A percentile compares a stretch with the other conserved stretches of the same genome.
phyloP scores from a whole-genome alignment of 2,329 filamentous ascomycete genomes.

The Ceratocystis lukuohia region DNA sequence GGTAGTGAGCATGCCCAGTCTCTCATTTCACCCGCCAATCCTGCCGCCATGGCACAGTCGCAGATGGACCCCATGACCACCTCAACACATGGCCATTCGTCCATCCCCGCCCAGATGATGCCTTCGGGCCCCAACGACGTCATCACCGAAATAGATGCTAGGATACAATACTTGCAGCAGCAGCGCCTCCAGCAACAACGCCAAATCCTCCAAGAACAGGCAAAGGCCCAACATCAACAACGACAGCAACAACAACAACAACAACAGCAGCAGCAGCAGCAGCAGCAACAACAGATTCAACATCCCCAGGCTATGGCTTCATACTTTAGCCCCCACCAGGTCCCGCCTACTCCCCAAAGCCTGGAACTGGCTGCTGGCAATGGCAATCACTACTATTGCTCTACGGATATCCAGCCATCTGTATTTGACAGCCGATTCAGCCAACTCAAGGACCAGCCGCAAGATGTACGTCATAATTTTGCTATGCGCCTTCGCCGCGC shows the following conservation, averaged over 20 bases:
- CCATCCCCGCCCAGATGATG: constrained; percentile 35
- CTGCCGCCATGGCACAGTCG: constrained; percentile 15
- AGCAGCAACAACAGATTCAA: constrained; percentile 35
- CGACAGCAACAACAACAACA: constrained; percentile 36
- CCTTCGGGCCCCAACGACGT: constrained; percentile 37
- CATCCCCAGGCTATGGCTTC: constrained; percentile 28
- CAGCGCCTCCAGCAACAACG: constrained; percentile 48
- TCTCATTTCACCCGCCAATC: constrained; percentile 24
- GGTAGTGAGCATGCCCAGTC: constrained; percentile 30
- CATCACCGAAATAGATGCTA: constrained; percentile 48
- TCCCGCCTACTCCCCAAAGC: constrained; percentile 70
- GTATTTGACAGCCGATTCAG: constrained; percentile 52
- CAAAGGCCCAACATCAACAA: constrained; percentile 34
- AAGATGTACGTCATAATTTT: constrained; percentile 31
- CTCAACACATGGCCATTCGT: constrained; percentile 33
- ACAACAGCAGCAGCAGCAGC: constrained; percentile 41
- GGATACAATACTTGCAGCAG: constrained; percentile 52
- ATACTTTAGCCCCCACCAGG: constrained; percentile 42
- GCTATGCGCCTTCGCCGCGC: not conserved
- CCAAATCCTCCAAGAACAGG: constrained; percentile 44
- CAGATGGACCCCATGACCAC: constrained; percentile 22
- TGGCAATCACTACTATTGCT: constrained; percentile 44
- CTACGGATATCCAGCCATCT: constrained; percentile 35
- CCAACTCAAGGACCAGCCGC: constrained; percentile 54
- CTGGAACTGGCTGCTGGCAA: constrained; percentile 56